Evolutionary conservation across 352 stramenopile species (phyloP).

Genomic region (Globisporangium solare): DNA sequence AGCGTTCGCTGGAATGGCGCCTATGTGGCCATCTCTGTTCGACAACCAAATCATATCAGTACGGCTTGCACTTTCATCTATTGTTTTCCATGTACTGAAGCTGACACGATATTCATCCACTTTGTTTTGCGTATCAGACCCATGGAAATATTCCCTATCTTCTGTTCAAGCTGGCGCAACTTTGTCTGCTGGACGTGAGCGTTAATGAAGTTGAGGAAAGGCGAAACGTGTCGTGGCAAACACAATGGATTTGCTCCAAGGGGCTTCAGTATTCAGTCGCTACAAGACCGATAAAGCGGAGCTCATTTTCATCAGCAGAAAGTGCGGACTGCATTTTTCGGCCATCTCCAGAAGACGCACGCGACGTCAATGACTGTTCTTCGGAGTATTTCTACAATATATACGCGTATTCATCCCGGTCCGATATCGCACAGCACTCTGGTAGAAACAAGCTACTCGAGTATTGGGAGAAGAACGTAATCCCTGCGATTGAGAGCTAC

Average conservation of each 20-base stretch:
- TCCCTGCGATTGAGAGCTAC: conserved; percentile 78
- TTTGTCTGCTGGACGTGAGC: conserved; percentile 35
- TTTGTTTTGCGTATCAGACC: conserved; percentile 20
- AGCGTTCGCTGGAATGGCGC: conserved; percentile 42
- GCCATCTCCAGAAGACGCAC: conserved; percentile 17
- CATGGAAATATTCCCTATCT: conserved; percentile 54
- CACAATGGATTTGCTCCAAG: conserved; percentile 41
- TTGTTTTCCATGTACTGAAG: neutral
- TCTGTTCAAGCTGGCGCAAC: conserved; percentile 61
- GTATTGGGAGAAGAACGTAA: conserved; percentile 84
- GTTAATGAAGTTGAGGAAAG: conserved; percentile 32
- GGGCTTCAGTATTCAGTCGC: conserved; percentile 38
- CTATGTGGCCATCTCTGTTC: conserved; percentile 45
- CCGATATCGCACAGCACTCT: conserved; percentile 61
- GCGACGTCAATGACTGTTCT: conserved; percentile 15
- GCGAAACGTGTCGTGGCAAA: conserved; percentile 30
- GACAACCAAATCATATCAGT: conserved; percentile 62
- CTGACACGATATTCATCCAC: conserved; percentile 1
- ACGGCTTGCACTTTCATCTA: conserved; percentile 8
- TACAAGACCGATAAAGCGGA: conserved; percentile 39
- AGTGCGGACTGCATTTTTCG: conserved; percentile 26
- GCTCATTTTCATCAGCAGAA: conserved; percentile 26
- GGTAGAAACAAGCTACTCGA: conserved; percentile 78
- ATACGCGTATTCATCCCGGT: conserved; percentile 58
- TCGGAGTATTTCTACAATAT: conserved; percentile 67